These are phyloP conservation scores for Pyrenophora seminiperda DNA, from an alignment of 2,329 filamentous ascomycete genomes.

Conservation along the genomic window DNA sequence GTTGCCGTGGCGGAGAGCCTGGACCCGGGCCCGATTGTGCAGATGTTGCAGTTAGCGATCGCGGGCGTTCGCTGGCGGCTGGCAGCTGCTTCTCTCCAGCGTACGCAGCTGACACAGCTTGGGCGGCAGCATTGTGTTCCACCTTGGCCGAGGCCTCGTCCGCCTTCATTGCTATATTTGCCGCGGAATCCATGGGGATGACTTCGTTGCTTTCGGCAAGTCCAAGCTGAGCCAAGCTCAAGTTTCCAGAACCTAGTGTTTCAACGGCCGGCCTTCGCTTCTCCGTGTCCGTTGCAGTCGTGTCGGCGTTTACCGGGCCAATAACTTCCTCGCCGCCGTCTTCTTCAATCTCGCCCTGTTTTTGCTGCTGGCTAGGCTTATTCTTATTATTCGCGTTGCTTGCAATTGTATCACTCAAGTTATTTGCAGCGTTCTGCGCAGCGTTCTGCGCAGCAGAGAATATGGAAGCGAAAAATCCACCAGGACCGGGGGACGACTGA, in stretches of 20 bases:
- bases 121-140: conserved; percentile 63
- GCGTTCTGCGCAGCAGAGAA: conserved; percentile 93
- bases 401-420: conserved; percentile 73
- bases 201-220: conserved; percentile 67
- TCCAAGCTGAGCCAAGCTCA: conserved; percentile 87
- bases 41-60: conserved; percentile 49
- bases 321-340: conserved; percentile 52
- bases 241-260: conserved; percentile 84
- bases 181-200: conserved; percentile 63
- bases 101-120: conserved; percentile 67
- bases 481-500: conserved; percentile 53
- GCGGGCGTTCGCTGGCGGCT: conserved; percentile 43
- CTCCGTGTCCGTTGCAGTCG: conserved; percentile 27
- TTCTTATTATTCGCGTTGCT: conserved; percentile 62
- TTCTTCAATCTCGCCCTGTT: conserved; percentile 33
- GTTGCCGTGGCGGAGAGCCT: conserved; percentile 64
- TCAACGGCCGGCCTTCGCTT: conserved; percentile 75
- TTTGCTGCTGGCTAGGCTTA: conserved; percentile 51
- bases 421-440: conserved; percentile 86
- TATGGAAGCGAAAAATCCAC: conserved; percentile 87
- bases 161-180: conserved; percentile 58
- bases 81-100: conserved; percentile 49
- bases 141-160: conserved; percentile 61
- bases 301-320: conserved; percentile 36
- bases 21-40: conserved; percentile 30